Evolutionary conservation across 345 rosid species (phyloP).

Genomic region (Dovyalis caffra): DNA sequence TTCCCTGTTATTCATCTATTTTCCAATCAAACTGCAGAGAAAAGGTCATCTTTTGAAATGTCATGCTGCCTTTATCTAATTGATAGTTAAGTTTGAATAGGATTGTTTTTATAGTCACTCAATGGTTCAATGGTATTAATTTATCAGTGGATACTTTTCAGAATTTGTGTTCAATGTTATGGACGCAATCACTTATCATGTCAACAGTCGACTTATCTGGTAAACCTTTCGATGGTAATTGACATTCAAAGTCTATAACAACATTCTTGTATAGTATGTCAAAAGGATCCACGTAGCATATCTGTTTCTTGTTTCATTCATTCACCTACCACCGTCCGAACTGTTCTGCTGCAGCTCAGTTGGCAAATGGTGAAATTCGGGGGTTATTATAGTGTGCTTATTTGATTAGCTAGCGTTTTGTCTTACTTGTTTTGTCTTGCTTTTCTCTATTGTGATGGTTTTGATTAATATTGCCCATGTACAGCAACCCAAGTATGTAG

Average conservation of each 20-base stretch:
- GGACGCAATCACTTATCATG: background rate
- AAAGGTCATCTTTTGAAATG: background rate
- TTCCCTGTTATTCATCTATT: background rate
- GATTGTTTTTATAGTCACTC: background rate
- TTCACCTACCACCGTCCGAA: background rate
- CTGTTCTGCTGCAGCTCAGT: background rate
- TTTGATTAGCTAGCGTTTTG: background rate
- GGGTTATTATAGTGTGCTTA: background rate
- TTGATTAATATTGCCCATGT: conserved; percentile 5
- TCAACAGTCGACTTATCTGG: background rate
- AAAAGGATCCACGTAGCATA: background rate
- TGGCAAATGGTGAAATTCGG: background rate
- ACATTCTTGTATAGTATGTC: background rate
- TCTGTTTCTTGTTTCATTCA: background rate
- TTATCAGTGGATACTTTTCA: background rate
- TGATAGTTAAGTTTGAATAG: background rate
- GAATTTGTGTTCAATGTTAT: background rate
- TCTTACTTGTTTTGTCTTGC: background rate
- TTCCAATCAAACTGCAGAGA: background rate
- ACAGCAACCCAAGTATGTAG: conserved; percentile 86
- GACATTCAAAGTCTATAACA: background rate
- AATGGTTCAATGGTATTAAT: background rate
- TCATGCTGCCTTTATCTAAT: background rate
- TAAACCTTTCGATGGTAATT: background rate
- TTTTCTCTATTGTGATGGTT: background rate